Conservation (phyloP, 2,329 filamentous ascomycete species). For the Colletotrichum tabaci region DNA sequence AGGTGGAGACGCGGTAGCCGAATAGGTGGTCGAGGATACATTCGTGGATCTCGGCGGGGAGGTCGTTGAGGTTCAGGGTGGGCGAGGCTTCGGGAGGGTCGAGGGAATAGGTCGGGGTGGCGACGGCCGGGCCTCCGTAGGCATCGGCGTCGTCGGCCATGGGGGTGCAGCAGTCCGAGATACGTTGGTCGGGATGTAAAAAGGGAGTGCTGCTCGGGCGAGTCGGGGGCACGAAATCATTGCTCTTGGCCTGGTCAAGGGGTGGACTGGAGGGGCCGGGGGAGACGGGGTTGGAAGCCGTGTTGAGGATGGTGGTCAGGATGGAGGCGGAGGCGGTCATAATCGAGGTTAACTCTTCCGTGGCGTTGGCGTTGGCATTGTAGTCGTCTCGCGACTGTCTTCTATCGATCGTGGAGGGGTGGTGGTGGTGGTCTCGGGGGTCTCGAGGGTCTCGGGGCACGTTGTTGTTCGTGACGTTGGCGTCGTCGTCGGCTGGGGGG, state of each 20-base stretch:
- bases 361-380: constrained; percentile 39
- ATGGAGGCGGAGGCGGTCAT: constrained; percentile 56
- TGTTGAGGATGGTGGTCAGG: constrained; percentile 54
- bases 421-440: constrained; percentile 2
- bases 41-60: constrained; percentile 81
- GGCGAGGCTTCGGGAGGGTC: constrained; percentile 37
- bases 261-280: constrained; percentile 68
- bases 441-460: constrained; percentile 23
- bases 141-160: constrained; percentile 48
- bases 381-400: constrained; percentile 43
- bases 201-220: constrained; percentile 74
- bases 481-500: constrained; percentile 34
- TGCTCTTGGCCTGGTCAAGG: constrained; percentile 61
- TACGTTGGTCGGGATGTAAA: constrained; percentile 67
- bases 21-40: constrained; percentile 80
- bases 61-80: constrained; percentile 58
- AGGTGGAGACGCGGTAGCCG: constrained; percentile 75
- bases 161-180: constrained; percentile 56
- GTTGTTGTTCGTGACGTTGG: constrained; percentile 34
- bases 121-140: constrained; percentile 47
- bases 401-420: constrained; percentile 34
- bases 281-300: constrained; percentile 68
- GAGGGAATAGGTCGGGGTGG: constrained; percentile 43
- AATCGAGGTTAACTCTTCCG: constrained; percentile 53
- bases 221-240: constrained; percentile 64